These are phyloP conservation scores for Halophytophthora polymorphica DNA, from an alignment of 352 stramenopile genomes.

Conservation along the genomic window DNA sequence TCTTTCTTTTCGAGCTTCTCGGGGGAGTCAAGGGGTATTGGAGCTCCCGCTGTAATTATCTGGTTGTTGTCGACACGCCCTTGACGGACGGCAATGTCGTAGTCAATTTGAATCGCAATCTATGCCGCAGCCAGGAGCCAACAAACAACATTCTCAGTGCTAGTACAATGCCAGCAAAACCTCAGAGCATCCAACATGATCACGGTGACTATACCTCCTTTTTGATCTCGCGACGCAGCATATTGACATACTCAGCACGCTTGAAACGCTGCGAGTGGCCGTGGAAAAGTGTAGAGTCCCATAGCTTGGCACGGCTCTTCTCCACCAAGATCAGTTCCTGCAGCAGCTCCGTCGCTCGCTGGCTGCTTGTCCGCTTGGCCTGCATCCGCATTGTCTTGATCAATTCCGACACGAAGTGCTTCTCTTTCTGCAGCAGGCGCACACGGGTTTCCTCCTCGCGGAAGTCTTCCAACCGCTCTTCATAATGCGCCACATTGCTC, in stretches of 20 bases:
- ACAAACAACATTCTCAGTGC: background rate
- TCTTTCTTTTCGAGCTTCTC: constrained; percentile 21
- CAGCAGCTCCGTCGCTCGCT: constrained; percentile 50
- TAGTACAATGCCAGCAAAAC: background rate
- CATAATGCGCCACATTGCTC: constrained; percentile 17
- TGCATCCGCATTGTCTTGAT: constrained; percentile 74
- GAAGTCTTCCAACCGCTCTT: constrained; percentile 65
- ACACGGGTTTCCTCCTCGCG: constrained; percentile 53
- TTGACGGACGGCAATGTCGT: constrained; percentile 37
- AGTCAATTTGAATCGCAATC: constrained; percentile 63
- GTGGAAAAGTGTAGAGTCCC: constrained; percentile 70
- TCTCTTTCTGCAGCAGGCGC: constrained; percentile 47
- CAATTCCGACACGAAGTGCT: constrained; percentile 67
- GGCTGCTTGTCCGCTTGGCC: constrained; percentile 51
- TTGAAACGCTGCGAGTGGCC: constrained; percentile 68
- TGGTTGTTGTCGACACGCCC: constrained; percentile 19
- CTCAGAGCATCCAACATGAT: background rate
- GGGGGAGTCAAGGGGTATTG: constrained; percentile 1
- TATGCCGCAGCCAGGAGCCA: constrained; percentile 7
- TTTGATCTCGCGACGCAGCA: constrained; percentile 67
- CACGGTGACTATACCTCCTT: constrained; percentile 42
- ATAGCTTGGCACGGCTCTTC: constrained; percentile 46
- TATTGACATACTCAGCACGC: constrained; percentile 50
- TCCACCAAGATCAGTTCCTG: constrained; percentile 68
- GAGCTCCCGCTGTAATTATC: constrained; percentile 8